Conservation (phyloP, 176 grass and related monocot species). For the Ensete ventricosum region DNA sequence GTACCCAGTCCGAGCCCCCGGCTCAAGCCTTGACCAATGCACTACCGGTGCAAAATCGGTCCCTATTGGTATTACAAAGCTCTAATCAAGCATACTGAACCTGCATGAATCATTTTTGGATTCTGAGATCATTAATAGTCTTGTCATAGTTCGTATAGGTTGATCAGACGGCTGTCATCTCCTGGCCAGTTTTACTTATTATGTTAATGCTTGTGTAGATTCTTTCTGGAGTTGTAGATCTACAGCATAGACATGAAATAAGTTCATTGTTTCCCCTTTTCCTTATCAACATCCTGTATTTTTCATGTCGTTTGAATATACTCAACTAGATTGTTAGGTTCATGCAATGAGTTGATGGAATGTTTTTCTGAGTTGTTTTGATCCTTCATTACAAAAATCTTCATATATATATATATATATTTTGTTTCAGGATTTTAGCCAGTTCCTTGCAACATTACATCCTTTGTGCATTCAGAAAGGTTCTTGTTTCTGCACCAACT, state of each 20-base stretch:
- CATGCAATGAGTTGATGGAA: background rate
- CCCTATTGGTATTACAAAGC: no score
- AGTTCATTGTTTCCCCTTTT: background rate
- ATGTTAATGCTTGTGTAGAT: background rate
- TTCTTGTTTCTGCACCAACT: slow-evolving; percentile 85
- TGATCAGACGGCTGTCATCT: background rate
- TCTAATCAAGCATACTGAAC: no score
- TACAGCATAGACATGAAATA: background rate
- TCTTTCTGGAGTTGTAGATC: background rate
- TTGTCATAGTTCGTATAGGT: background rate
- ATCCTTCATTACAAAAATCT: background rate
- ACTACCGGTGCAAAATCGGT: no score
- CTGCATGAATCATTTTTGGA: background rate
- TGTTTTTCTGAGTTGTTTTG: background rate
- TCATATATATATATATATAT: background rate
- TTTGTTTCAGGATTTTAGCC: slow-evolving; percentile 69
- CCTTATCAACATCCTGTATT: background rate
- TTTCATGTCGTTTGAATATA: background rate
- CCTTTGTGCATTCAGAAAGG: slow-evolving; percentile 76
- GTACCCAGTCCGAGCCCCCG: no score
- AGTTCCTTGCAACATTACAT: slow-evolving; percentile 80
- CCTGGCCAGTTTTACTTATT: background rate
- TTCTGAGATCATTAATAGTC: background rate
- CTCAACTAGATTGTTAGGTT: background rate
- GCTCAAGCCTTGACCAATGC: no score